Evolutionary conservation across 2,329 filamentous ascomycete genomes (phyloP).

Genomic region (Cercospora sp.): DNA sequence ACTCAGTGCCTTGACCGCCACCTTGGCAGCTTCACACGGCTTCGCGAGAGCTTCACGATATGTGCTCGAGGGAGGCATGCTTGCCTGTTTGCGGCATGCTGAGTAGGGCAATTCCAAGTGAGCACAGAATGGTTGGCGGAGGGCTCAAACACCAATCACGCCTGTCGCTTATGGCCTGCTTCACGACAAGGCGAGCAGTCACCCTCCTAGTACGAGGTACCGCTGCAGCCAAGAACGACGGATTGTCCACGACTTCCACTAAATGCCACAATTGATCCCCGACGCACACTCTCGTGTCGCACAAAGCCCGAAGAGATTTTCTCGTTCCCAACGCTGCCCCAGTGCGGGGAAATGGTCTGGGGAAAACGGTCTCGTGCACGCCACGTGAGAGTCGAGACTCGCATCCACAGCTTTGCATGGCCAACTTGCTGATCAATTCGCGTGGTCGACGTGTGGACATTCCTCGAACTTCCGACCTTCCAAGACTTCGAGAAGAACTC

Average conservation of each 20-base stretch:
- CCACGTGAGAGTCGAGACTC: slow-evolving; percentile 12
- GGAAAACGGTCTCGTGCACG: neutral
- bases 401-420: neutral
- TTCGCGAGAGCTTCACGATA: neutral
- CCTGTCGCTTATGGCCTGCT: neutral
- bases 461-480: slow-evolving; percentile 12
- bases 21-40: neutral
- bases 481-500: slow-evolving; percentile 17
- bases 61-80: neutral
- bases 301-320: neutral
- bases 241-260: neutral
- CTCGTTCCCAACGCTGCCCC: slow-evolving; percentile 1
- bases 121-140: neutral
- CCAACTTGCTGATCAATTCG: neutral
- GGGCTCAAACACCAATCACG: neutral
- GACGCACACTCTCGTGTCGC: neutral
- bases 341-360: slow-evolving; percentile 10
- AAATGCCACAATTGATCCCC: neutral
- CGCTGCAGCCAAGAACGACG: slow-evolving; percentile 4
- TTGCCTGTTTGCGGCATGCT: neutral
- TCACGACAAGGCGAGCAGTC: neutral
- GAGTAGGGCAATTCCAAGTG: neutral
- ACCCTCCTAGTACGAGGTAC: neutral
- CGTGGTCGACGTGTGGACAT: slow-evolving; percentile 8
- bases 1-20: neutral